Evolutionary conservation across 306 rosid species (phyloP), one percentile per base, ranked within the genome.

Genomic region (Lathyrus aphaca): DNA sequence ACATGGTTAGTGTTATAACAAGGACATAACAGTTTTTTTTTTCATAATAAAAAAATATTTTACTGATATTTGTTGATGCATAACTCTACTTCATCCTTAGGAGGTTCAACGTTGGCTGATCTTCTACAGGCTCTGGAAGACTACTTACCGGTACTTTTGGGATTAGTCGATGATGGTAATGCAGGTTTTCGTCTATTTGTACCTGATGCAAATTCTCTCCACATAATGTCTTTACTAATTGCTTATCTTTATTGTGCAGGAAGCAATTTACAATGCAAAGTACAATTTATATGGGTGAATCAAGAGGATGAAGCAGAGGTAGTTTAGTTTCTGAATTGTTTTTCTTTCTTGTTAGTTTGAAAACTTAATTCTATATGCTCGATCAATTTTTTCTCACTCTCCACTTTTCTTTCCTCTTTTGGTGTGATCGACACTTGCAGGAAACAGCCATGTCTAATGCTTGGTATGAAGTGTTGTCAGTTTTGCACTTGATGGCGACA

Each of bases 401-500:
- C 42, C 29, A 18, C 8, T 25, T 11, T 18, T 13, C 9, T 6
- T 6, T 21, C 32, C 59, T 48, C 17, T 15, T 30, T 32, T 16
- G 48, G n/a, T 54, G 73, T 19, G 59, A 32, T 61, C 68, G 38
- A 68, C 55, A 25, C 42, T 64, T 85, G 81, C 89, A 92, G 98
- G 96, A 90, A 86, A 92, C 98, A 71, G 72, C 84, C 55, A 85
- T 88, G 72, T 81, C 86, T 62, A 88, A 85, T 78, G 88, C 93
- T 69, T 92, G 96, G 98, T 92, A 88, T 39, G 96, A 92, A 80
- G 93, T 92, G 86, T 81, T 92, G 86, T 92, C 98, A 63, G 85
- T 92, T 77, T 85, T 92, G 84, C 96, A 90, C 83, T 81, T 88
- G 81, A 88, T 92, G 96, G 96, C 98, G 68, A 83, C 72, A 87